phyloP scores from a whole-genome alignment of 225 moss, liverwort and hornwort species.

The Bryum argenteum region DNA sequence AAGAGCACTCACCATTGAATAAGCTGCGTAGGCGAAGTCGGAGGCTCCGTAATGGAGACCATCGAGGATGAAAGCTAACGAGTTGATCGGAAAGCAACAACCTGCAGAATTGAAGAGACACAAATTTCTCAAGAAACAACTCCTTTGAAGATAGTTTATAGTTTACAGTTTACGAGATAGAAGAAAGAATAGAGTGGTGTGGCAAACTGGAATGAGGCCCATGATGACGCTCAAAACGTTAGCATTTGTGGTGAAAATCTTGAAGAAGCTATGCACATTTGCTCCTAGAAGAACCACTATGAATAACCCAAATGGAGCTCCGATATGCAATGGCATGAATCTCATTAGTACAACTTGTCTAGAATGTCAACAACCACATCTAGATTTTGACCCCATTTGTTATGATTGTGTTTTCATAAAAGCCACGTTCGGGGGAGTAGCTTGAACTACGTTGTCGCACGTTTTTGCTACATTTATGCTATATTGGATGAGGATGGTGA shows the following conservation, averaged over 20 bases:
- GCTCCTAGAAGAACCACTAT: conserved; percentile 55
- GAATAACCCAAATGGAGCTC: conserved; percentile 61
- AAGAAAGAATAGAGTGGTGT: not conserved
- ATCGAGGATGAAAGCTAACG: conserved; percentile 78
- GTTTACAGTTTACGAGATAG: not conserved
- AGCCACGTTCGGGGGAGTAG: no score
- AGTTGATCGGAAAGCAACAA: conserved; percentile 74
- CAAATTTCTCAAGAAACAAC: no score
- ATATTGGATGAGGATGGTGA: not conserved
- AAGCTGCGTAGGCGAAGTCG: conserved; percentile 73
- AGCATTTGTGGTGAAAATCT: conserved; percentile 59
- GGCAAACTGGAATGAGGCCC: conserved; percentile 61
- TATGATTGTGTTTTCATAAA: no score
- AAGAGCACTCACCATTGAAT: conserved; percentile 63
- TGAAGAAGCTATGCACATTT: conserved; percentile 56
- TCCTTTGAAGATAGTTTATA: not conserved
- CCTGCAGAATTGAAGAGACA: conserved; percentile 44
- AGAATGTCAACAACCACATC: not conserved
- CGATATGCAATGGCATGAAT: conserved; percentile 46
- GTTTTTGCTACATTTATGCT: no score
- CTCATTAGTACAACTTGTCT: not conserved
- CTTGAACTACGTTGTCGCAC: no score
- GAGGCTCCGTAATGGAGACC: conserved; percentile 82
- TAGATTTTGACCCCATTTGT: no score
- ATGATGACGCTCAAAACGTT: conserved; percentile 58